Evolutionary conservation across 1,139 yeast species (phyloP).

Genomic region (Pichia sp.): DNA sequence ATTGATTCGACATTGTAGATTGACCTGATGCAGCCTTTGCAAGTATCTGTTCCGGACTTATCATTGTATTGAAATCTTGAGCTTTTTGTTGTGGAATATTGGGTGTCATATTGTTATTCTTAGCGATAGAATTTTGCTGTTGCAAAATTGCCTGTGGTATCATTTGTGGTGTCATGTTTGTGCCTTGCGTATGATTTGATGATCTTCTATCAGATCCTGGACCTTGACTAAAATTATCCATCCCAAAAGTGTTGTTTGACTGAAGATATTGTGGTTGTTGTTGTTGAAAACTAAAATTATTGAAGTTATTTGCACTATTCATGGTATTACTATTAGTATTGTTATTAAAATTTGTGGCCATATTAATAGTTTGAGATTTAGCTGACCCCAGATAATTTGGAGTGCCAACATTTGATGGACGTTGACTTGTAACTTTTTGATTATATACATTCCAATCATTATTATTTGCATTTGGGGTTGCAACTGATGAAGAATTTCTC

Average conservation of each 20-base stretch:
- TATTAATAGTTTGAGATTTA: neutral
- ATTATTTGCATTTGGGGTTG: neutral
- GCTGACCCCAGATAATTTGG: conserved; percentile 4
- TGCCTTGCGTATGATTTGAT: neutral
- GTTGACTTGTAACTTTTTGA: neutral
- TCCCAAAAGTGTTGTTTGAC: neutral
- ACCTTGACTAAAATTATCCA: neutral
- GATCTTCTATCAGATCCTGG: neutral
- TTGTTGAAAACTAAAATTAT: neutral
- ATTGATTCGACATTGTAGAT: neutral
- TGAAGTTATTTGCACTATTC: neutral
- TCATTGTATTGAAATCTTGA: conserved; percentile 15
- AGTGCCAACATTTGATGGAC: neutral
- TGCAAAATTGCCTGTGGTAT: conserved; percentile 18
- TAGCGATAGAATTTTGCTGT: conserved; percentile 16
- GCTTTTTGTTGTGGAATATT: conserved; percentile 7
- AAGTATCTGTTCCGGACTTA: conserved; percentile 28
- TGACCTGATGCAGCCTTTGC: conserved; percentile 20
- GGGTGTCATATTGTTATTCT: conserved; percentile 12
- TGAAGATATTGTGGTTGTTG: conserved; percentile 5
- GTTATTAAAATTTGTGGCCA: neutral
- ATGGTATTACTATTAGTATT: neutral
- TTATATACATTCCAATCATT: conserved; percentile 1
- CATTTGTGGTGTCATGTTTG: conserved; percentile 9
- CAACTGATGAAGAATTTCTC: neutral